These are phyloP conservation scores for Chlorophyllum brunneum DNA, from an alignment of 768 basidiomycete species.

Conservation along the genomic window DNA sequence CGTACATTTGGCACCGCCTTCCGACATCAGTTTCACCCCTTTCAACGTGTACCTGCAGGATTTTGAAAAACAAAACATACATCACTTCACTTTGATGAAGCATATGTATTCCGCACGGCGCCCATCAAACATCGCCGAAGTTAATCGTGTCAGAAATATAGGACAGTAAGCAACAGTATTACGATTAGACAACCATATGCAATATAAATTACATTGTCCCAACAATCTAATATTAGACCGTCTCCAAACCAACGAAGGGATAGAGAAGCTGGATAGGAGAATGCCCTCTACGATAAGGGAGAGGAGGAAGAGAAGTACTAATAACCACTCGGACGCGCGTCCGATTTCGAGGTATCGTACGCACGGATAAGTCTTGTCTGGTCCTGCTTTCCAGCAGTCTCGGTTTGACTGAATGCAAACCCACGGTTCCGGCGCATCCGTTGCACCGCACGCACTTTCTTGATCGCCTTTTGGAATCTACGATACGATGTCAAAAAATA, in stretches of 20 bases:
- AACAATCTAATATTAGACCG: constrained; percentile 2
- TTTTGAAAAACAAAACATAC: no score
- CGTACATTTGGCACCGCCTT: no score
- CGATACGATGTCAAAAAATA: constrained; percentile 13
- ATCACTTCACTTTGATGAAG: no score
- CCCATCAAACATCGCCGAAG: background rate
- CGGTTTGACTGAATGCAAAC: constrained; percentile 97
- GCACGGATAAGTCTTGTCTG: constrained; percentile 83
- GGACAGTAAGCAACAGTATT: background rate
- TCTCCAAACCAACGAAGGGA: background rate
- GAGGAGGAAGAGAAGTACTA: constrained; percentile 25
- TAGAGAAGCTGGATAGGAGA: background rate
- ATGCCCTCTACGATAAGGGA: constrained; percentile 6
- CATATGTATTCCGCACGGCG: background rate
- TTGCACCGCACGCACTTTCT: constrained; percentile 98
- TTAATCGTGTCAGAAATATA: no score
- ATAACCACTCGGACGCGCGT: constrained; percentile 73
- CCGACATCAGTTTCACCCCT: background rate
- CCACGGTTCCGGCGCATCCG: constrained; percentile 95
- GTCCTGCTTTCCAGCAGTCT: constrained; percentile 80
- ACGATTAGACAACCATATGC: constrained; percentile 14
- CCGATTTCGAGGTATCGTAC: constrained; percentile 80
- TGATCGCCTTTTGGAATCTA: constrained; percentile 98
- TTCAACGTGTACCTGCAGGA: no score
- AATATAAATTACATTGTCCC: constrained; percentile 37